A percentile compares a stretch with the other conserved stretches of the same genome.
These are phyloP conservation scores for Ogataea hybrid DNA, from an alignment of 1,139 yeast genomes.

Conservation along the genomic window DNA sequence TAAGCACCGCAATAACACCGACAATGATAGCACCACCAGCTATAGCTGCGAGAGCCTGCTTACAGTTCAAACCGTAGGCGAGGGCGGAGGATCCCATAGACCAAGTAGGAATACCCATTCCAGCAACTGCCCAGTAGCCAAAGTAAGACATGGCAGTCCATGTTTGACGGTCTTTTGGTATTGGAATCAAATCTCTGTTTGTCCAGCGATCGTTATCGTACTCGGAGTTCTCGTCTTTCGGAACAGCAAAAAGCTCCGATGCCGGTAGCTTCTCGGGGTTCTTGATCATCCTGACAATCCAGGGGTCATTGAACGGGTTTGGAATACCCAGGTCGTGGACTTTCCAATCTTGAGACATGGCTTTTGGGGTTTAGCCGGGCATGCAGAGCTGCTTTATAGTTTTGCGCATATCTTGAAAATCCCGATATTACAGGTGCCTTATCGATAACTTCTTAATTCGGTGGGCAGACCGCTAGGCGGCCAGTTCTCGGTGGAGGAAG, in stretches of 20 bases:
- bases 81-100: conserved; percentile 30
- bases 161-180: conserved; percentile 27
- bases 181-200: conserved; percentile 30
- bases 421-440: conserved; percentile 3
- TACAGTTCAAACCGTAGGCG: conserved; percentile 19
- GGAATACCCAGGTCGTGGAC: conserved; percentile 13
- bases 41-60: conserved; percentile 24
- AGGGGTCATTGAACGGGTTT: conserved; percentile 16
- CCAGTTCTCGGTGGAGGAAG: conserved; percentile 4
- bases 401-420: background rate
- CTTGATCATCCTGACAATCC: conserved; percentile 14
- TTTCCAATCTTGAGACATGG: conserved; percentile 10
- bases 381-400: background rate
- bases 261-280: conserved; percentile 14
- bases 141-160: conserved; percentile 28
- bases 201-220: conserved; percentile 22
- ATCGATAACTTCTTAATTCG: background rate
- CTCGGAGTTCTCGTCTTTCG: conserved; percentile 19
- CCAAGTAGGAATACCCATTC: conserved; percentile 33
- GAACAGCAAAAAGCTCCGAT: conserved; percentile 21
- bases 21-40: conserved; percentile 23
- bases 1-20: conserved; percentile 24
- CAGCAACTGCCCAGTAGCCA: conserved; percentile 28
- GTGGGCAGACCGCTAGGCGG: conserved; percentile 3
- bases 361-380: background rate